Conservation (phyloP, 116 monocot genomes). For the Cymodocea nodosa region DNA sequence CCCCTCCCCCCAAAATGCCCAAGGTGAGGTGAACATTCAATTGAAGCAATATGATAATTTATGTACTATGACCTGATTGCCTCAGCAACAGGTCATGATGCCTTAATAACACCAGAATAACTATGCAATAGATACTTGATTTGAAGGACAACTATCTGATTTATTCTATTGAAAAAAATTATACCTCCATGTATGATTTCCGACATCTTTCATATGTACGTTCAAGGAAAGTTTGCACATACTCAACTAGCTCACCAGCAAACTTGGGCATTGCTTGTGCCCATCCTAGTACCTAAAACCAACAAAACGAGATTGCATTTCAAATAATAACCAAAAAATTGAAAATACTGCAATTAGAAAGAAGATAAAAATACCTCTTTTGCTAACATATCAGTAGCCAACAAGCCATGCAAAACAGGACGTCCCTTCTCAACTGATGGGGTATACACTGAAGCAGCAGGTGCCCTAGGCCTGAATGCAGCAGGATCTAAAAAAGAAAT, state of each 20-base stretch:
- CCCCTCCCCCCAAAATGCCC: too few relatives aligned
- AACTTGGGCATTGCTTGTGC: conserved; percentile 93
- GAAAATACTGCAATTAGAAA: not conserved
- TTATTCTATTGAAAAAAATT: not conserved
- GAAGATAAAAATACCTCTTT: conserved; percentile 51
- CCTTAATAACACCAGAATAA: too few relatives aligned
- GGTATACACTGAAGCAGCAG: conserved; percentile 43
- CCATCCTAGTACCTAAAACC: conserved; percentile 76
- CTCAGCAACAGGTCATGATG: too few relatives aligned
- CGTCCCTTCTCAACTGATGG: conserved; percentile 66
- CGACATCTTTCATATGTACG: conserved; percentile 88
- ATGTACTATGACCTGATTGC: too few relatives aligned
- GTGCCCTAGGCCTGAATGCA: conserved; percentile 81
- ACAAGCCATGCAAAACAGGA: conserved; percentile 84
- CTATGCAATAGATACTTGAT: too few relatives aligned
- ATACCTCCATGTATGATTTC: conserved; percentile 85
- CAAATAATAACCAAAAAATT: not conserved
- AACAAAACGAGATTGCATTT: not conserved
- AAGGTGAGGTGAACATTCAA: too few relatives aligned
- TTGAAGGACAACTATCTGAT: not conserved
- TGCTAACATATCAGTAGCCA: conserved; percentile 78
- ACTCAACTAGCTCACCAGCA: conserved; percentile 77
- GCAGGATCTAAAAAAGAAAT: conserved; percentile 58
- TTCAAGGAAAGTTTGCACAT: conserved; percentile 90
- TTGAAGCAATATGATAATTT: too few relatives aligned